Conservation (phyloP, 345 rosid genomes). For the Eucalyptus decipiens region DNA sequence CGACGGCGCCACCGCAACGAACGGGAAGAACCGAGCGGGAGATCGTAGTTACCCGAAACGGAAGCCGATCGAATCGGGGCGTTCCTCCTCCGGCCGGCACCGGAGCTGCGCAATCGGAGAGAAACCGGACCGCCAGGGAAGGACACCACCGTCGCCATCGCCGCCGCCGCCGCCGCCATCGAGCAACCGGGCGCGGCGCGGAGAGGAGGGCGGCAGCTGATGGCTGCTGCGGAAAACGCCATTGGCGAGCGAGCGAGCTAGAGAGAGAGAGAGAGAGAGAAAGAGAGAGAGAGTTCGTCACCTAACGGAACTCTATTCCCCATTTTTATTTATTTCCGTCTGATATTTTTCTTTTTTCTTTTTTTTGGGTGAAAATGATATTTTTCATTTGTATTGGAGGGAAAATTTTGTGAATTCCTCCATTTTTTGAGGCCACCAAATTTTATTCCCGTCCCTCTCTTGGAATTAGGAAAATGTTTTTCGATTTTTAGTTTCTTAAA, state of each 20-base stretch:
- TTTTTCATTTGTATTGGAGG: neutral
- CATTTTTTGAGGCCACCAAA: neutral
- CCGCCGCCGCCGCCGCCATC: neutral
- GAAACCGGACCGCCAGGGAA: neutral
- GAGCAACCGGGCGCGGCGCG: neutral
- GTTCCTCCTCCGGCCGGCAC: slow-evolving; percentile 17
- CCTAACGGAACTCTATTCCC: neutral
- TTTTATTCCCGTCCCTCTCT: neutral
- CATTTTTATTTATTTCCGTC: neutral
- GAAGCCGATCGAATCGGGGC: slow-evolving; percentile 48
- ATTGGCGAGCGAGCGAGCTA: neutral
- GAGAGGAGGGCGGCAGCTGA: neutral
- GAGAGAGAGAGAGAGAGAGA: neutral
- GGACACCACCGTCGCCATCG: neutral
- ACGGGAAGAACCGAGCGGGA: neutral
- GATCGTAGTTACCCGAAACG: slow-evolving; percentile 25
- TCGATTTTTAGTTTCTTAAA: neutral
- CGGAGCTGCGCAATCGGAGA: neutral
- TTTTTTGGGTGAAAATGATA: neutral
- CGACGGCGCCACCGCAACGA: neutral
- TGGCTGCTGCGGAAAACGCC: neutral
- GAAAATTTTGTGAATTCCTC: neutral
- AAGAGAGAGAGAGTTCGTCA: neutral
- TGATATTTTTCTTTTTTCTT: neutral
- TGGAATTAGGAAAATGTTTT: neutral